These are phyloP conservation scores for Andrographis paniculata DNA, from an alignment of 305 asterid species.

Conservation along the genomic window DNA sequence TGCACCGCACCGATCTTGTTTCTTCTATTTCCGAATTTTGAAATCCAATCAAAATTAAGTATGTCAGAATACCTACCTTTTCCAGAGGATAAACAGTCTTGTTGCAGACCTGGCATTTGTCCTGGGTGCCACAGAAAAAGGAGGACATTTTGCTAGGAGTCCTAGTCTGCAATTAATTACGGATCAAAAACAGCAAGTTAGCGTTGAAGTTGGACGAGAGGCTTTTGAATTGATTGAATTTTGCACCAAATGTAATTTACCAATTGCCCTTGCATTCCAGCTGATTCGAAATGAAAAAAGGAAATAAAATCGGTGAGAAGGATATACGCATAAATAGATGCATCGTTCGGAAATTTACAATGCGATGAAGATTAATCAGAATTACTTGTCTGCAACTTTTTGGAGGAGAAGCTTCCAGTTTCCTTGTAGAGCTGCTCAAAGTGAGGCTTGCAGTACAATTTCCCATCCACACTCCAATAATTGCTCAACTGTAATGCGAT, in stretches of 20 bases:
- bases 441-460: slow-evolving; percentile 51
- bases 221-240: too few species aligned
- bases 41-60: too few species aligned
- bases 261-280: slow-evolving; percentile 18
- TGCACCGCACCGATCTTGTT: background rate
- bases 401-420: slow-evolving; percentile 40
- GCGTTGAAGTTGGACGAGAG: background rate
- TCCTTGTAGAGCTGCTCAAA: slow-evolving; percentile 51
- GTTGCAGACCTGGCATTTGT: slow-evolving; percentile 61
- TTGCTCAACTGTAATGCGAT: slow-evolving; percentile 30
- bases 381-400: slow-evolving; percentile 27
- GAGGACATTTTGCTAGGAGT: slow-evolving; percentile 60
- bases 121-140: slow-evolving; percentile 71
- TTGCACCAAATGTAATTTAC: background rate
- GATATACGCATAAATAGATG: background rate
- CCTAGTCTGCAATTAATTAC: slow-evolving; percentile 26
- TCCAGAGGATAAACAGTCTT: slow-evolving; percentile 77
- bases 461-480: slow-evolving; percentile 40
- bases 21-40: too few species aligned
- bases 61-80: slow-evolving; percentile 31
- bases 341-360: too few species aligned
- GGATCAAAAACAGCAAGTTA: background rate
- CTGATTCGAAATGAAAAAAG: background rate
- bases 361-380: background rate
- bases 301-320: too few species aligned